Evolutionary conservation across 2,329 filamentous ascomycete genomes (phyloP).

Genomic region (Fusarium subtropicale): DNA sequence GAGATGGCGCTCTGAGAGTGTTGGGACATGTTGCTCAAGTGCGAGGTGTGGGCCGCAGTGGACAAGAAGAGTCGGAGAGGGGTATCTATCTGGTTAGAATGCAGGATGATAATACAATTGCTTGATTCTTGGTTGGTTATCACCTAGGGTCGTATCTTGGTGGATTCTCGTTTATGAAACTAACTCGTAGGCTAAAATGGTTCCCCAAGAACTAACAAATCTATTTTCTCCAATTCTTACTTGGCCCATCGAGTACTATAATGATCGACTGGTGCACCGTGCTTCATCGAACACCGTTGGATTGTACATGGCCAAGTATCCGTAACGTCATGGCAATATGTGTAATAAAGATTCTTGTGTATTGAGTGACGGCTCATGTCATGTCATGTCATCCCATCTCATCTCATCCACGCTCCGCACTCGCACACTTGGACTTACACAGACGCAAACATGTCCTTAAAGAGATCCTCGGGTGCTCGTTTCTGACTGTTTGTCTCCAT

Average conservation of each 20-base stretch:
- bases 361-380: conserved; percentile 30
- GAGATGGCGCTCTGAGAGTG: conserved; percentile 43
- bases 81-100: background rate
- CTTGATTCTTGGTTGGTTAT: background rate
- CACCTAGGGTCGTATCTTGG: background rate
- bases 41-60: conserved; percentile 37
- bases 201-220: background rate
- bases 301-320: conserved; percentile 25
- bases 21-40: conserved; percentile 33
- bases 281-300: conserved; percentile 23
- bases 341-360: conserved; percentile 13
- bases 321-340: background rate
- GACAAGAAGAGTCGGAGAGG: conserved; percentile 6
- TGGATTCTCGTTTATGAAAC: background rate
- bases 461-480: conserved; percentile 16
- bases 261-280: conserved; percentile 11
- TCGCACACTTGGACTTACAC: conserved; percentile 32
- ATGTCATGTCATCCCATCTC: conserved; percentile 35
- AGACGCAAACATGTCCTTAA: conserved; percentile 37
- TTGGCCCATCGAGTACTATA: conserved; percentile 9
- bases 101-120: background rate
- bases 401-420: conserved; percentile 29
- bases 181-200: background rate
- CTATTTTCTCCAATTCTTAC: conserved; percentile 3
- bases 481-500: conserved; percentile 25